These are phyloP conservation scores for Globisporangium carolinianum DNA, from an alignment of 352 stramenopile genomes.

Conservation along the genomic window DNA sequence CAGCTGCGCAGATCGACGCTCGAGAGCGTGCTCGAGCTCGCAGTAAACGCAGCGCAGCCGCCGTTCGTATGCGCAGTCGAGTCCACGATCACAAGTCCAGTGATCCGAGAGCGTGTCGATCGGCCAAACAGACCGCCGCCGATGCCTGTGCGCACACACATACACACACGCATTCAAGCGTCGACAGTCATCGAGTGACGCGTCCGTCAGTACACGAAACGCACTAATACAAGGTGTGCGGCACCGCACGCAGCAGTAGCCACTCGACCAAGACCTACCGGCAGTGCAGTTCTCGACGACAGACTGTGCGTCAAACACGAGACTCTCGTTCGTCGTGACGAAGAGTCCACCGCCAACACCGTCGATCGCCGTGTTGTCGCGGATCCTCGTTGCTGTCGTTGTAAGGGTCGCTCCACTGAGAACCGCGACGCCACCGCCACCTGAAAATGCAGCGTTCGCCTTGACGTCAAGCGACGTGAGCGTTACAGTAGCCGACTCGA, in stretches of 20 bases:
- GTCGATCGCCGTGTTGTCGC: conserved; percentile 18
- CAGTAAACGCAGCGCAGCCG: conserved; percentile 21
- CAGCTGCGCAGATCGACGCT: conserved; percentile 7
- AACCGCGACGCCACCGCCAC: conserved; percentile 49
- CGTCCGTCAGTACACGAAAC: too few species aligned
- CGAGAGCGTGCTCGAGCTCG: conserved; percentile 6
- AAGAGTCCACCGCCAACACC: conserved; percentile 37
- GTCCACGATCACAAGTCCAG: conserved; percentile 7
- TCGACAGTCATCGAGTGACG: too few species aligned
- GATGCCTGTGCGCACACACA: conserved; percentile 9
- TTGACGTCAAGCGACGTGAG: conserved; percentile 12
- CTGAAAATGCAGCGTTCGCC: conserved; percentile 19
- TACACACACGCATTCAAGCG: neutral
- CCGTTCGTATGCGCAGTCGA: conserved; percentile 17
- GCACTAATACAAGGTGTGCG: neutral
- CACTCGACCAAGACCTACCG: conserved; percentile 14
- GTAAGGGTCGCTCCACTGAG: conserved; percentile 17
- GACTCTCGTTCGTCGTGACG: conserved; percentile 28
- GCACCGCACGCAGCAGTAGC: neutral
- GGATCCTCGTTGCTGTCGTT: conserved; percentile 11
- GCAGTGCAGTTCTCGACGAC: conserved; percentile 23
- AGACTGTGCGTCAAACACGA: conserved; percentile 21
- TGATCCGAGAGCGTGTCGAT: conserved; percentile 13
- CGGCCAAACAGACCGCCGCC: conserved; percentile 29
- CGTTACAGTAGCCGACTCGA: conserved; percentile 13